Percentiles rank a stretch among this genome's conserved stretches.
These are phyloP conservation scores for Dactylellina drechsleri DNA, from an alignment of 2,329 filamentous ascomycete species.

Conservation along the genomic window DNA sequence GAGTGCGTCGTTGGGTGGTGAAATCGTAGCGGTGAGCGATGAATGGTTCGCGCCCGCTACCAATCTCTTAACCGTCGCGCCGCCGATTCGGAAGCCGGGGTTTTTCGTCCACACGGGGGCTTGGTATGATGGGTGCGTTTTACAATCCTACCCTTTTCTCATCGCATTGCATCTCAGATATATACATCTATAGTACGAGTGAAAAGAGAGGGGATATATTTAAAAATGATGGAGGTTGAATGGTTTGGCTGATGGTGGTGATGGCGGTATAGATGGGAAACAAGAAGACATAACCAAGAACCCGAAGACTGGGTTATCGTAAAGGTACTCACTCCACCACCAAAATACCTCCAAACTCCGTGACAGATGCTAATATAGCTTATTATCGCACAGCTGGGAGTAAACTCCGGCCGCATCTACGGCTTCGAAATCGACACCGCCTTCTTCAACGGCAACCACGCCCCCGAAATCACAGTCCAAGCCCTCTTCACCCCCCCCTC, in stretches of 20 bases:
- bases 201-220: too few species aligned
- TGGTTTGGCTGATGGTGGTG: conserved; percentile 9
- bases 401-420: conserved; percentile 75
- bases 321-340: conserved; percentile 49
- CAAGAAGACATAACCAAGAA: conserved; percentile 72
- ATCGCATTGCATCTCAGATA: neutral
- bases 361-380: neutral
- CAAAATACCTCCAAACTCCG: neutral
- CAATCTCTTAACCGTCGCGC: conserved; percentile 72
- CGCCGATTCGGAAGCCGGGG: conserved; percentile 72
- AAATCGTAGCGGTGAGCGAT: conserved; percentile 73
- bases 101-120: conserved; percentile 76
- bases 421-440: conserved; percentile 84
- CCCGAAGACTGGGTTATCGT: conserved; percentile 75
- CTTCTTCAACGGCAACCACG: conserved; percentile 84
- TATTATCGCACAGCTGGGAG: conserved; percentile 65
- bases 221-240: neutral
- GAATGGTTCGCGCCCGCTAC: conserved; percentile 75
- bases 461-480: conserved; percentile 80
- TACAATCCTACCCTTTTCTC: conserved; percentile 1
- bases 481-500: conserved; percentile 75
- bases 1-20: conserved; percentile 71
- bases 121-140: conserved; percentile 73
- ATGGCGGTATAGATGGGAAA: conserved; percentile 64
- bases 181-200: neutral